phyloP scores from a whole-genome alignment of 1,284 basidiomycete genomes.

The Trichosporon asahii region DNA sequence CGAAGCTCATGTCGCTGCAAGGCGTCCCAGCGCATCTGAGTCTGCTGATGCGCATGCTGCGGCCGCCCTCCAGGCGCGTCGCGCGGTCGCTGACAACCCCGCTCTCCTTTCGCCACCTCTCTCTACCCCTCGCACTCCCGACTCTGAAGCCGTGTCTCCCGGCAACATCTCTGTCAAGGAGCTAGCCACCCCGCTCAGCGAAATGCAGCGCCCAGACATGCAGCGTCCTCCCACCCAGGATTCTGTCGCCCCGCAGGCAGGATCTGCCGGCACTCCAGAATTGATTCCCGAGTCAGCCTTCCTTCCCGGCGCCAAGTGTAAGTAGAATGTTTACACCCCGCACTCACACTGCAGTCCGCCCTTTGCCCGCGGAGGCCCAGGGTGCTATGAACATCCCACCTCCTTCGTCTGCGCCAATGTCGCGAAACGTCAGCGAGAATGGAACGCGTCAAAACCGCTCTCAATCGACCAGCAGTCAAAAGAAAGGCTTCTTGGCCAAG shows the following conservation, averaged over 20 bases:
- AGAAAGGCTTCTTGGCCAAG: slow-evolving; percentile 50
- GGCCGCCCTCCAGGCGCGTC: slow-evolving; percentile 18
- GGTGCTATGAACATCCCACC: slow-evolving; percentile 41
- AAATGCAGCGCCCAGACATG: slow-evolving; percentile 8
- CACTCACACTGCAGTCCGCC: slow-evolving; percentile 36
- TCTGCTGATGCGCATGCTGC: slow-evolving; percentile 6
- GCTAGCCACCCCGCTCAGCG: slow-evolving; percentile 14
- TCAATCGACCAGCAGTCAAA: slow-evolving; percentile 34
- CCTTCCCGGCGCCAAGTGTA: slow-evolving; percentile 39
- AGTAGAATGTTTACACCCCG: slow-evolving; percentile 8
- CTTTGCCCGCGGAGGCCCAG: slow-evolving; percentile 35
- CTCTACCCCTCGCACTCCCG: slow-evolving; percentile 24
- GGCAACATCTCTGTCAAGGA: slow-evolving; percentile 21
- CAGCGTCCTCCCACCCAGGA: slow-evolving; percentile 14
- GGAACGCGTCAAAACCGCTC: slow-evolving; percentile 21
- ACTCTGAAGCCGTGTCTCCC: slow-evolving; percentile 8
- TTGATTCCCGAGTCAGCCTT: slow-evolving; percentile 32
- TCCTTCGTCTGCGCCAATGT: slow-evolving; percentile 40
- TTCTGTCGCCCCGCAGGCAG: slow-evolving; percentile 13
- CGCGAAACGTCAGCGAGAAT: slow-evolving; percentile 35
- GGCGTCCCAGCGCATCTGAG: background rate
- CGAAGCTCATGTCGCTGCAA: background rate
- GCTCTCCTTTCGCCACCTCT: slow-evolving; percentile 22
- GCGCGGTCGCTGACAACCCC: slow-evolving; percentile 16
- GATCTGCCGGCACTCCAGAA: slow-evolving; percentile 17